Percentiles rank a stretch among this genome's conserved stretches.
phyloP scores from a whole-genome alignment of 2,329 filamentous ascomycete species.

The Capronia americana region DNA sequence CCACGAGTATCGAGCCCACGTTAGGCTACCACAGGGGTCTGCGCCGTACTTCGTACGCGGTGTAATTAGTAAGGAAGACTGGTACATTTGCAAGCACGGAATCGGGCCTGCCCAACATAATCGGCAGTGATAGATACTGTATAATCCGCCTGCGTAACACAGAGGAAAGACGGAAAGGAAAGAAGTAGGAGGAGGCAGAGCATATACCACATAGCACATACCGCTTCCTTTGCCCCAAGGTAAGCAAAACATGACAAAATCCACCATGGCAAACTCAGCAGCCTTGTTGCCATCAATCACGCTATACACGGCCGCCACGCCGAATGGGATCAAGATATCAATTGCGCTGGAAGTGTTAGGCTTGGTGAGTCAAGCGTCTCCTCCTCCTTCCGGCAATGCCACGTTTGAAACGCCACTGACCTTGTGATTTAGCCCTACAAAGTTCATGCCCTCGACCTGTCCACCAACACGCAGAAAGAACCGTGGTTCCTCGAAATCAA shows the following conservation, averaged over 20 bases:
- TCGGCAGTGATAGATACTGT: no score
- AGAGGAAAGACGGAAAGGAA: no score
- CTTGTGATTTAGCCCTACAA: background rate
- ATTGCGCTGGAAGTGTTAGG: conserved; percentile 85
- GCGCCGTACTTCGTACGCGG: no score
- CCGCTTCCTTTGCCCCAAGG: background rate
- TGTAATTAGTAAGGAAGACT: no score
- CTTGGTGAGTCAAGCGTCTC: conserved; percentile 37
- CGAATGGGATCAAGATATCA: conserved; percentile 87
- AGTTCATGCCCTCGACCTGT: conserved; percentile 46
- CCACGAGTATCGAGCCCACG: no score
- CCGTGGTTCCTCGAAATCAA: conserved; percentile 56
- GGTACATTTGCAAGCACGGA: no score
- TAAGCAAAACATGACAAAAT: no score
- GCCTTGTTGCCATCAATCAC: conserved; percentile 65
- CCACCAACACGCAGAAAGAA: conserved; percentile 53
- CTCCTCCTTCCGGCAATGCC: background rate
- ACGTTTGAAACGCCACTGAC: background rate
- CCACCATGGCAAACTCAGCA: conserved; percentile 37
- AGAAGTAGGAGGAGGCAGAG: no score
- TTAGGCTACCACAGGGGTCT: no score
- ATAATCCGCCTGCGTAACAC: no score
- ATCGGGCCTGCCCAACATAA: no score
- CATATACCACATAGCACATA: no score
- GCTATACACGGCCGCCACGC: conserved; percentile 82